Base-by-base conservation (phyloP, 1,284 basidiomycete genomes). In the Rhodotorula sp. region DNA sequence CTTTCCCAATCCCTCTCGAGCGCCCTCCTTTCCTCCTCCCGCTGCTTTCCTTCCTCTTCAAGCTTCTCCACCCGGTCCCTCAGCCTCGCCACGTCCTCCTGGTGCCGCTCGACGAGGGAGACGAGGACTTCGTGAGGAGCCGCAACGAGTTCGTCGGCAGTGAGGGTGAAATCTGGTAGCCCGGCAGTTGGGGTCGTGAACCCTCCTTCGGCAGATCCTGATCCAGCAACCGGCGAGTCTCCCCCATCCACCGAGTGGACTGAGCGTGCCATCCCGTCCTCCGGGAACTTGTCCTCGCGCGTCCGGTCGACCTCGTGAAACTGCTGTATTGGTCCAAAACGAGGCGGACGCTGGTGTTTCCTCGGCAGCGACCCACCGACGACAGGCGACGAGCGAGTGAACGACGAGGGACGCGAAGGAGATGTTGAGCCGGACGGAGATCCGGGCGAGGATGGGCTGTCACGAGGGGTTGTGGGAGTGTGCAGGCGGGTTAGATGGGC, bases 81-180 rank as follows among this genome's bases (percentile, higher is more conserved):
- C 9, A 32, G 6, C 22, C 52, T 29, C 5, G 27, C 36, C 24
- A 60, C 34, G 13, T 66, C 64, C n/a, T 29, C 53, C 46, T 60
- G 52, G 17, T 49, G 53, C 2, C 46, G 52, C 22, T 49, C 46
- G 27, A 66, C 64, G 22, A 66, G 64, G 4, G 58, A 48, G 34
- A 49, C 53, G 53, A 66, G 59, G 22, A 66, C 64, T 17, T 54
- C 58, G 20, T 48, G 52, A 27, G 58, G 47, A 1, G 64, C 64
- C 15, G 17, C 32, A 15, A 36, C 32, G 47, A 66, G 58, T 20
- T 66, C 64, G 32, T 54, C 58, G 20, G 46, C 8, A 3, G 64
- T 55, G 39, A 66, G 59, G 8, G 44, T 6, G 58, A 49, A 15
- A 27, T 60, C 58, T 1, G 55, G 55, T 11, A 56, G 55, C 10